Conservation (phyloP, 495 filamentous ascomycete species). For the Neurospora sp. region DNA sequence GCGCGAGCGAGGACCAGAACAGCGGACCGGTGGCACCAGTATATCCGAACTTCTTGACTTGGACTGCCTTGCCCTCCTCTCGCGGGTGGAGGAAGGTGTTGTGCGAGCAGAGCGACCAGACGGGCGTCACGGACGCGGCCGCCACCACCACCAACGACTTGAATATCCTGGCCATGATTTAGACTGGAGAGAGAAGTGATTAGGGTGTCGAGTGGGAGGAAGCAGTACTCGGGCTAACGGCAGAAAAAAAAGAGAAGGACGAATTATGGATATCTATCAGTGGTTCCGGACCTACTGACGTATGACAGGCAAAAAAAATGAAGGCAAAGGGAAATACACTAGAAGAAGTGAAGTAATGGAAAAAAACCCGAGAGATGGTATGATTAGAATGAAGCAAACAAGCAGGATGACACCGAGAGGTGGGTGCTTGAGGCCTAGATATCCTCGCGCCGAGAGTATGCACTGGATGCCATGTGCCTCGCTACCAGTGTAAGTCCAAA, state of each 20-base stretch:
- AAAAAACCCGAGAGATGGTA: not conserved
- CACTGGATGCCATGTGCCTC: not conserved
- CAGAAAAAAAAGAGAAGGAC: not conserved
- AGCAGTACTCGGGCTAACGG: not conserved
- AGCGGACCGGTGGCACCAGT: conserved; percentile 40
- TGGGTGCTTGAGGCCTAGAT: not conserved
- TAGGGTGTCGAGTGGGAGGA: not conserved
- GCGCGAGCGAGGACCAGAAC: conserved; percentile 45
- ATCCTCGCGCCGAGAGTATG: not conserved
- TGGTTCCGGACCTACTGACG: not conserved
- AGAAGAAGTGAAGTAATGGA: not conserved
- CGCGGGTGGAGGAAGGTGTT: conserved; percentile 26
- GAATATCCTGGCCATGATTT: not conserved
- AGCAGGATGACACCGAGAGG: not conserved
- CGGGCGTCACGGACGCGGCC: conserved; percentile 18
- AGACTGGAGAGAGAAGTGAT: not conserved
- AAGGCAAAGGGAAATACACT: not conserved
- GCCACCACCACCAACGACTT: not conserved
- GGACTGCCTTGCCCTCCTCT: conserved; percentile 22
- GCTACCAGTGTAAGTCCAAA: not conserved
- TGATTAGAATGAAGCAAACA: not conserved
- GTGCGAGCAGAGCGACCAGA: conserved; percentile 19
- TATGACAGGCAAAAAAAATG: not conserved
- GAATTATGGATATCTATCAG: not conserved
- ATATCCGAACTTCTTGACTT: conserved; percentile 38